A percentile compares a stretch with the other conserved stretches of the same genome.
These are phyloP conservation scores for Boletales sp. DNA, from an alignment of 768 basidiomycete species.

Conservation along the genomic window DNA sequence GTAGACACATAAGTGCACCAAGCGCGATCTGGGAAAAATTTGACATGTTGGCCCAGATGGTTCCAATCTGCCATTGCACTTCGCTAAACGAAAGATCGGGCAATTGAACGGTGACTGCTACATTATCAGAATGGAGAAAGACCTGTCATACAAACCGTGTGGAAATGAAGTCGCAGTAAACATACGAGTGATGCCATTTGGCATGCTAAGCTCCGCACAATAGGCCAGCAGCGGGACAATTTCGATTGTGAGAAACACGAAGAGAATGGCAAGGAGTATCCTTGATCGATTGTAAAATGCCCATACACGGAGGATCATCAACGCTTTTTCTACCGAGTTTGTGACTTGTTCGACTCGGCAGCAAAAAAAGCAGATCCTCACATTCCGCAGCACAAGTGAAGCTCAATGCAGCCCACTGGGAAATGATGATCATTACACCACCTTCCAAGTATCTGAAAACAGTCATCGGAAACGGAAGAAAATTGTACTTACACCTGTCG, in stretches of 20 bases:
- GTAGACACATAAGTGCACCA: not conserved
- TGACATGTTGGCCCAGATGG: not conserved
- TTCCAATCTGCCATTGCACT: no score
- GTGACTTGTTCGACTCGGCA: no score
- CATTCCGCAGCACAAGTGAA: no score
- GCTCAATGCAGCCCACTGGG: no score
- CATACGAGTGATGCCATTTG: not conserved
- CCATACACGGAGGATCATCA: not conserved
- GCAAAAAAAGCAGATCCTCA: no score
- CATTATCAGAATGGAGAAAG: not conserved
- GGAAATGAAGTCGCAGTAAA: no score
- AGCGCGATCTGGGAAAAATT: not conserved
- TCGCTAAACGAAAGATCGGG: not conserved
- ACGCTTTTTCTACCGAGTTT: not conserved
- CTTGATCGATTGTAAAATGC: not conserved
- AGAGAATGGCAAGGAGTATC: not conserved
- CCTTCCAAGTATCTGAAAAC: no score
- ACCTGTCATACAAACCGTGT: not conserved
- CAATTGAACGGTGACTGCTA: not conserved
- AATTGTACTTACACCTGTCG: no score
- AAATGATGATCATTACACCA: no score
- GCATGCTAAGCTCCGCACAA: not conserved
- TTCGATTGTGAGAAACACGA: not conserved
- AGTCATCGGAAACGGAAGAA: no score
- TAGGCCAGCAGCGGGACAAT: not conserved